phyloP scores from a whole-genome alignment of 495 filamentous ascomycete species.

The Xylaria cubensis region DNA sequence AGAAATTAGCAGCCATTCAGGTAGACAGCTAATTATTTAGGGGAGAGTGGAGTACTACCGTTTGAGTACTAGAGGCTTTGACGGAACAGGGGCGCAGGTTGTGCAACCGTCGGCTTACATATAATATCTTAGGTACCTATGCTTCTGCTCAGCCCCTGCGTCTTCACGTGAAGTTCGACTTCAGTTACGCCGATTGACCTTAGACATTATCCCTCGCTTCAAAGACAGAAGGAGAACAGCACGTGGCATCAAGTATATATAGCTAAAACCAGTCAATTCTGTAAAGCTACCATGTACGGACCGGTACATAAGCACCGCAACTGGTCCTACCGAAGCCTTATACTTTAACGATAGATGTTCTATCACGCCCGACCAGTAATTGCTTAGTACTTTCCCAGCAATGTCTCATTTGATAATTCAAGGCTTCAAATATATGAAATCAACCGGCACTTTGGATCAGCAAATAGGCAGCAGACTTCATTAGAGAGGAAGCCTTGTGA shows the following conservation, averaged over 20 bases:
- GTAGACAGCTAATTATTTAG: slow-evolving; percentile 21
- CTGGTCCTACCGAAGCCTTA: not conserved
- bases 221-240: not conserved
- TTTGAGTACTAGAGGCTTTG: not conserved
- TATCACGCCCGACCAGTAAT: not conserved
- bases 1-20: slow-evolving; percentile 41
- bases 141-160: slow-evolving; percentile 7
- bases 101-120: not conserved
- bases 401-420: not conserved
- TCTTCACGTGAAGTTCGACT: not conserved
- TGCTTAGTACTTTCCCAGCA: not conserved
- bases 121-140: not conserved
- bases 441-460: not conserved
- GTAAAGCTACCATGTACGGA: not conserved
- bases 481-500: not conserved
- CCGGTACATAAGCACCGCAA: not conserved
- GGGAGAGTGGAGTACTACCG: slow-evolving; percentile 14
- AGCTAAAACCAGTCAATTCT: not conserved
- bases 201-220: not conserved
- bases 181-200: not conserved
- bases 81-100: not conserved
- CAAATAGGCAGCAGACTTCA: not conserved
- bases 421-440: not conserved
- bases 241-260: not conserved
- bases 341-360: not conserved